phyloP scores from a whole-genome alignment of 164 flowering plant species.

The Nelumbo lutea region DNA sequence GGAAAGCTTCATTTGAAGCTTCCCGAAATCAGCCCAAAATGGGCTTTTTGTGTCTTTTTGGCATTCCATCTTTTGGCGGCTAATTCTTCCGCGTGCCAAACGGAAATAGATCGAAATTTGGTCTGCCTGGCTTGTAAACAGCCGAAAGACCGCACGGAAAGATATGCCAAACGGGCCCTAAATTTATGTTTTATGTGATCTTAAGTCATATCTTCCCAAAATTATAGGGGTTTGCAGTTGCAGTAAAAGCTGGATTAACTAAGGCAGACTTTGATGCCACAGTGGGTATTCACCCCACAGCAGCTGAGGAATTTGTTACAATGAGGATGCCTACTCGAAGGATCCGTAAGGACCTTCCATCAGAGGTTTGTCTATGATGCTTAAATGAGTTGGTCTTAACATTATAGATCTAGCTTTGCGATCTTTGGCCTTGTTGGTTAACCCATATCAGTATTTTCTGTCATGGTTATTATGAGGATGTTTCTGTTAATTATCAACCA shows the following conservation, averaged over 20 bases:
- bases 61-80: neutral
- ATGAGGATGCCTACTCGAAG: slow-evolving; percentile 88
- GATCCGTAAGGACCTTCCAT: slow-evolving; percentile 43
- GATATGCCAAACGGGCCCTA: too few relatives aligned
- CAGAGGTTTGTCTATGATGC: slow-evolving; percentile 52
- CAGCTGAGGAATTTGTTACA: slow-evolving; percentile 90
- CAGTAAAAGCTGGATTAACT: slow-evolving; percentile 91
- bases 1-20: too few relatives aligned
- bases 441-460: neutral
- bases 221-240: slow-evolving; percentile 89
- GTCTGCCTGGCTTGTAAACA: too few relatives aligned
- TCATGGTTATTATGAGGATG: too few relatives aligned
- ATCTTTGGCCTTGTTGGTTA: neutral
- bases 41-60: too few relatives aligned
- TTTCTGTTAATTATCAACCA: too few relatives aligned
- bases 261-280: slow-evolving; percentile 92
- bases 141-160: too few relatives aligned
- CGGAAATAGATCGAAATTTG: too few relatives aligned
- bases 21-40: too few relatives aligned
- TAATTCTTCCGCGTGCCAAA: too few relatives aligned
- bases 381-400: neutral
- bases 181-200: neutral
- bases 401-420: neutral
- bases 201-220: slow-evolving; percentile 7
- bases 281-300: slow-evolving; percentile 93